Conservation (phyloP, 805 yeast species). For the Kazachstania taianensis region DNA sequence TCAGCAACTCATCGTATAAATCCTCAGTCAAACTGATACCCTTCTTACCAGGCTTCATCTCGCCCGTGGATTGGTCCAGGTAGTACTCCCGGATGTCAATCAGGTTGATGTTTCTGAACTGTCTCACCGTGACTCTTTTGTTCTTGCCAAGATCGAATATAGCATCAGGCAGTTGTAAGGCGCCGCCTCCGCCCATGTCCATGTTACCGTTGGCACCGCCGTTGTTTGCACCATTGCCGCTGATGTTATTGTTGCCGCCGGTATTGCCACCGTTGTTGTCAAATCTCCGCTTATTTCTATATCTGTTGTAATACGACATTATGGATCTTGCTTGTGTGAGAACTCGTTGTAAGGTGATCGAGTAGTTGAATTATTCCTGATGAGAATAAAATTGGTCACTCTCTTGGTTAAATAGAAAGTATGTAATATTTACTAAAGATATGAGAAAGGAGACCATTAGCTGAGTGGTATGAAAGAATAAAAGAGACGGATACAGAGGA, state of each 20-base stretch:
- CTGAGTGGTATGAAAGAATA: no score
- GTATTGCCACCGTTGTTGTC: conserved; percentile 6
- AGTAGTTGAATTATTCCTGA: no score
- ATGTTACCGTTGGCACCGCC: conserved; percentile 3
- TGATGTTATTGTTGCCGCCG: conserved; percentile 5
- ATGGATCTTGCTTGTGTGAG: no score
- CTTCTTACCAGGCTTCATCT: conserved; percentile 72
- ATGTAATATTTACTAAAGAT: no score
- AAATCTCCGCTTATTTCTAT: conserved; percentile 18
- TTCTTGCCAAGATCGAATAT: conserved; percentile 41
- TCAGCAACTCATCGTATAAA: conserved; percentile 28
- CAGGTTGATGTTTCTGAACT: conserved; percentile 53
- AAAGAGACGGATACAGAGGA: no score
- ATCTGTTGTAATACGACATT: conserved; percentile 27
- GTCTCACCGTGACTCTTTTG: conserved; percentile 65
- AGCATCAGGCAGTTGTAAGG: conserved; percentile 21
- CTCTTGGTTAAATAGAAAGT: no score
- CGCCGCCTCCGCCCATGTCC: conserved; percentile 6
- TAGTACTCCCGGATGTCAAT: conserved; percentile 84
- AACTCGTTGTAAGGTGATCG: no score
- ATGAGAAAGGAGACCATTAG: no score
- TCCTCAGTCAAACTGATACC: conserved; percentile 34
- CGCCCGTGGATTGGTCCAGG: conserved; percentile 44
- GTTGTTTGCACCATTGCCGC: conserved; percentile 2
- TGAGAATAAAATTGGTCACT: no score